Evolutionary conservation across 768 basidiomycete species (phyloP).

Genomic region (Termitomyces sp.): DNA sequence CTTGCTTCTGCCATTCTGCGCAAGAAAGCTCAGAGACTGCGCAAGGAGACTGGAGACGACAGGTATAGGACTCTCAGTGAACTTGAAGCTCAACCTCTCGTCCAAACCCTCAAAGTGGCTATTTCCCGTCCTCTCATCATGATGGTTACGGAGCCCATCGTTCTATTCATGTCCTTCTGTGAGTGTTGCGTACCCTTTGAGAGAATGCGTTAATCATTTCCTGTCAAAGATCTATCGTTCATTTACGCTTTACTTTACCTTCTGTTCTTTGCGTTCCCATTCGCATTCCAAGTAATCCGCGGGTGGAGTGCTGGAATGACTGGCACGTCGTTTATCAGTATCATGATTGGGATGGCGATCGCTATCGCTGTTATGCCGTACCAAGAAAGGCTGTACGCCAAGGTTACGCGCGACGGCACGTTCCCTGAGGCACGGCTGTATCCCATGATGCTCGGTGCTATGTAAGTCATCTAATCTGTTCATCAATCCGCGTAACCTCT

Average conservation of each 20-base stretch:
- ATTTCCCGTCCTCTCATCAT: slow-evolving; percentile 5
- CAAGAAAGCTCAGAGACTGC: slow-evolving; percentile 33
- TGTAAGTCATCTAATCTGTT: slow-evolving; percentile 21
- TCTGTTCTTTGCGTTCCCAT: slow-evolving; percentile 40
- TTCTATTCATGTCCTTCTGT: slow-evolving; percentile 8
- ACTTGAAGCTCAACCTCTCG: slow-evolving; percentile 3
- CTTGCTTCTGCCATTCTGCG: slow-evolving; percentile 42
- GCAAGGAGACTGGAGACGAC: slow-evolving; percentile 28
- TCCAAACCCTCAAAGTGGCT: slow-evolving; percentile 2
- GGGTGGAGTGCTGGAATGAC: slow-evolving; percentile 34
- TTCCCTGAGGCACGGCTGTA: slow-evolving; percentile 40
- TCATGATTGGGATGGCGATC: slow-evolving; percentile 33
- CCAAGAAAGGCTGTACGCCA: slow-evolving; percentile 29
- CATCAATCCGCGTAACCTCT: background rate
- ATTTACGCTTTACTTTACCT: slow-evolving; percentile 12
- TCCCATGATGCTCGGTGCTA: slow-evolving; percentile 35
- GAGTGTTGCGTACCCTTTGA: background rate
- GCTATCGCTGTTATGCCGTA: slow-evolving; percentile 26
- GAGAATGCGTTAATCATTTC: background rate
- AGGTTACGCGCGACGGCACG: slow-evolving; percentile 25
- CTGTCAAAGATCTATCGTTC: background rate
- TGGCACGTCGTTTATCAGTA: slow-evolving; percentile 38
- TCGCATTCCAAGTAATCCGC: slow-evolving; percentile 34
- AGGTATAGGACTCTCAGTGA: slow-evolving; percentile 9
- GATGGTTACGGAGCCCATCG: slow-evolving; percentile 6